Conservation (phyloP, 169 alveolate genomes). For the Cryptosporidium ubiquitum region DNA sequence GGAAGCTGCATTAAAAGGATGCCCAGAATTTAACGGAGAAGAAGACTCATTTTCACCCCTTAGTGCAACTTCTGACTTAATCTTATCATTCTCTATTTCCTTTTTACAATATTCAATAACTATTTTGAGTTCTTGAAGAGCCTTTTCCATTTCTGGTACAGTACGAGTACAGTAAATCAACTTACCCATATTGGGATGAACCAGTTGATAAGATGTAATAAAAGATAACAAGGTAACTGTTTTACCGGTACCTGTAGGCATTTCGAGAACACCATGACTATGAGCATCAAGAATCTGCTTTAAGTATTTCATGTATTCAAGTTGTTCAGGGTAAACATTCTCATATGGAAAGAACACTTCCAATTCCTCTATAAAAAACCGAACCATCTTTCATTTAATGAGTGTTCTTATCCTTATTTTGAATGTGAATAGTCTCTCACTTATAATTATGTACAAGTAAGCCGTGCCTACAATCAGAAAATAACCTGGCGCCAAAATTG, state of each 20-base stretch:
- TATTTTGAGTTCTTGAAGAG: slow-evolving; percentile 92
- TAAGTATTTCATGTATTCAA: slow-evolving; percentile 91
- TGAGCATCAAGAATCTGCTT: slow-evolving; percentile 89
- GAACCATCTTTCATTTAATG: slow-evolving; percentile 79
- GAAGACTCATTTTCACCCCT: not conserved
- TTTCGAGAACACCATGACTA: slow-evolving; percentile 96
- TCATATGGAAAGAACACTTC: slow-evolving; percentile 95
- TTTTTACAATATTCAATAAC: slow-evolving; percentile 86
- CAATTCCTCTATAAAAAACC: slow-evolving; percentile 89
- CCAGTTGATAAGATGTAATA: slow-evolving; percentile 90
- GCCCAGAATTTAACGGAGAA: not conserved
- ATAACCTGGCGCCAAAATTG: slow-evolving; percentile 1
- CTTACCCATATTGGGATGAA: slow-evolving; percentile 87
- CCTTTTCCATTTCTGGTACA: slow-evolving; percentile 98
- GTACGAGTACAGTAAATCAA: slow-evolving; percentile 93
- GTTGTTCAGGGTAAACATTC: slow-evolving; percentile 94
- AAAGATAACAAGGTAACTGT: slow-evolving; percentile 95
- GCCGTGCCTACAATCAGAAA: not conserved
- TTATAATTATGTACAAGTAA: not conserved
- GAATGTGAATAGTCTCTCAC: not conserved
- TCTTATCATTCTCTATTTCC: slow-evolving; percentile 80
- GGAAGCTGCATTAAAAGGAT: not conserved
- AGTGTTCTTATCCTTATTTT: slow-evolving; percentile 7
- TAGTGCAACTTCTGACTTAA: slow-evolving; percentile 19
- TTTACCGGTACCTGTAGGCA: slow-evolving; percentile 99